A percentile compares a stretch with the other conserved stretches of the same genome.
phyloP scores from a whole-genome alignment of 2,329 filamentous ascomycete species.

The Myriosclerotinia duriaeana region DNA sequence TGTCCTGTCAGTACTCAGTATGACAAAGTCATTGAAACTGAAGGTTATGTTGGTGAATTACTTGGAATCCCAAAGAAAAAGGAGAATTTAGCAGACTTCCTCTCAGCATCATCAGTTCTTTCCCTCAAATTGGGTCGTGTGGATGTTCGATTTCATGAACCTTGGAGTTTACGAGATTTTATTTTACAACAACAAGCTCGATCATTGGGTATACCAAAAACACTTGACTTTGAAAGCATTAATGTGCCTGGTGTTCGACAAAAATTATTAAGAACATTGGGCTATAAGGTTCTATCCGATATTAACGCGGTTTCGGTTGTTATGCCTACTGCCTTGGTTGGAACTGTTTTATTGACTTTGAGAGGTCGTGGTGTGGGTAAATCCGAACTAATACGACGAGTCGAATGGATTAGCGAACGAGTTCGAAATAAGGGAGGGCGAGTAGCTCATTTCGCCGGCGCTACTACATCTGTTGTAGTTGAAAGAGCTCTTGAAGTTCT shows the following conservation, averaged over 20 bases:
- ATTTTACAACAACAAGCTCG: constrained; percentile 72
- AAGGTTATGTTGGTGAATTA: constrained; percentile 92
- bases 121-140: constrained; percentile 87
- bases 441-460: constrained; percentile 87
- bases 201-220: constrained; percentile 50
- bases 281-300: constrained; percentile 87
- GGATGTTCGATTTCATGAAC: constrained; percentile 93
- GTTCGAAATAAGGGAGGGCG: constrained; percentile 84
- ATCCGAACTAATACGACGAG: constrained; percentile 76
- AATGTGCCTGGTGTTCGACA: constrained; percentile 46
- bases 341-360: constrained; percentile 87
- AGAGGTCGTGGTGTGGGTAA: constrained; percentile 90
- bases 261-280: constrained; percentile 78
- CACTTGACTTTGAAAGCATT: constrained; percentile 48
- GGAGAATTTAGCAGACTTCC: constrained; percentile 85
- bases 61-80: constrained; percentile 93
- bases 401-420: constrained; percentile 84
- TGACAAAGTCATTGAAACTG: constrained; percentile 97
- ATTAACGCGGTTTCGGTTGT: constrained; percentile 97
- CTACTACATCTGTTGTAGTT: constrained; percentile 77
- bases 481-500: constrained; percentile 89
- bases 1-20: constrained; percentile 97
- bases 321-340: constrained; percentile 96
- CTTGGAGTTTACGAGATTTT: constrained; percentile 86
- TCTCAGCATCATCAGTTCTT: constrained; percentile 82